Evolutionary conservation across 2,329 filamentous ascomycete species (phyloP).

Genomic region (Tolypocladium album): DNA sequence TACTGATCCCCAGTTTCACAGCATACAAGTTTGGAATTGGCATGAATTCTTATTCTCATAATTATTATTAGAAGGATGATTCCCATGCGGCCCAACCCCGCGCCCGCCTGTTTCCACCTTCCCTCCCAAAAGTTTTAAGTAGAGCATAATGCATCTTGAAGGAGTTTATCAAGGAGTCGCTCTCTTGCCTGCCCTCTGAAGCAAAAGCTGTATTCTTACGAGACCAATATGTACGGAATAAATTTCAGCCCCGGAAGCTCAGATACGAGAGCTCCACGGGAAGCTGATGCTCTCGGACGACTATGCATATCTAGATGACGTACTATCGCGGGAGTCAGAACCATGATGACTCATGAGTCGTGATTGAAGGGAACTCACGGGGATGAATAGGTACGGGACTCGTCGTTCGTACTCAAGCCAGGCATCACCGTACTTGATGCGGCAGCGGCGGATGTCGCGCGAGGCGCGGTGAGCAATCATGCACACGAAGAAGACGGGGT

Average conservation of each 20-base stretch:
- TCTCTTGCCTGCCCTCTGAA: neutral
- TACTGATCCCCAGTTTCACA: neutral
- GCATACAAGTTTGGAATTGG: neutral
- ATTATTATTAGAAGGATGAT: constrained; percentile 1
- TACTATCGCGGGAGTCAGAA: constrained; percentile 21
- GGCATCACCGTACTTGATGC: constrained; percentile 68
- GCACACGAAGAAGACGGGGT: constrained; percentile 67
- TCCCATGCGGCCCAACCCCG: too few relatives aligned
- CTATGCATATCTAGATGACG: constrained; percentile 22
- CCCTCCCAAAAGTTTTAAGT: neutral
- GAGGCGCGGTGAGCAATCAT: constrained; percentile 76
- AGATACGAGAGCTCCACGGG: neutral
- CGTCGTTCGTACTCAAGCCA: constrained; percentile 71
- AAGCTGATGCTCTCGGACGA: neutral
- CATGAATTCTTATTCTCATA: neutral
- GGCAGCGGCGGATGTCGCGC: constrained; percentile 69
- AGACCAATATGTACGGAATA: constrained; percentile 7
- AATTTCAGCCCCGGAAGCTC: neutral
- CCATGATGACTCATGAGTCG: neutral
- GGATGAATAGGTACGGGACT: constrained; percentile 80
- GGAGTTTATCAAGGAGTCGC: neutral
- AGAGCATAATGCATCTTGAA: neutral
- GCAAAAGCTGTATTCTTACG: neutral
- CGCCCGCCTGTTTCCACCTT: neutral
- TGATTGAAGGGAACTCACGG: constrained; percentile 28